Percentiles rank a stretch among this genome's conserved stretches.
Evolutionary conservation across 2,329 filamentous ascomycete genomes (phyloP).

Genomic region (Graphilbum sp.): DNA sequence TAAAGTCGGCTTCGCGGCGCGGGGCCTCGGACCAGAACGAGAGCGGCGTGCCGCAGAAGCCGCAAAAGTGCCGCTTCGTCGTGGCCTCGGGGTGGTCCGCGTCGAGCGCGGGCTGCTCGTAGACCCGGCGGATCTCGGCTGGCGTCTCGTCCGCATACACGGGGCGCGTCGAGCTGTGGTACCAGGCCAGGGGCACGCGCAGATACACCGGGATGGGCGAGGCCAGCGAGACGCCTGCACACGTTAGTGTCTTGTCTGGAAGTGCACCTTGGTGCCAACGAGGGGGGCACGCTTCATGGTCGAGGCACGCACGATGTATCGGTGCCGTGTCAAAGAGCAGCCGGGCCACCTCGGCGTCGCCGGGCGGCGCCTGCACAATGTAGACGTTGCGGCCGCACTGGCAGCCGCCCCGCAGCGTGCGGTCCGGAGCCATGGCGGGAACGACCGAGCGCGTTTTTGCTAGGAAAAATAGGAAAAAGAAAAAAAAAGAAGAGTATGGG

Average conservation of each 20-base stretch:
- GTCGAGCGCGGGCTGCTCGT: constrained; percentile 29
- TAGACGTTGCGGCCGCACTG: constrained; percentile 79
- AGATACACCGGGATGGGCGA: constrained; percentile 67
- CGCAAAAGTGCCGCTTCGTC: constrained; percentile 69
- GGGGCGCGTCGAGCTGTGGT: constrained; percentile 57
- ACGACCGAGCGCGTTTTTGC: no score
- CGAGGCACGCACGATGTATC: no score
- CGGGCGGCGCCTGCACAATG: constrained; percentile 50
- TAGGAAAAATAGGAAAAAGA: no score
- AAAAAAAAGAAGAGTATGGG: no score
- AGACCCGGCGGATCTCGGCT: constrained; percentile 47
- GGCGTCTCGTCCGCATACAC: constrained; percentile 66
- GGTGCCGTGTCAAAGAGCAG: constrained; percentile 61
- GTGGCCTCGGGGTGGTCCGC: constrained; percentile 15
- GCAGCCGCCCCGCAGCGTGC: constrained; percentile 58
- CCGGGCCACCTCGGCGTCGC: constrained; percentile 38
- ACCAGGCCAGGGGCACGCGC: constrained; percentile 67
- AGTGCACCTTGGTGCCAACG: no score
- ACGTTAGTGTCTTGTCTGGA: no score
- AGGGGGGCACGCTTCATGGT: no score
- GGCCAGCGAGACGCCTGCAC: constrained; percentile 47
- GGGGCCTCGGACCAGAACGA: constrained; percentile 70
- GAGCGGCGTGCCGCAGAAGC: constrained; percentile 76
- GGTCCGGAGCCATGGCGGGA: constrained; percentile 8
- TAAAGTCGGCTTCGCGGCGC: constrained; percentile 54